These are phyloP conservation scores for Sporisorium iseilematis-ciliati DNA, from an alignment of 1,284 basidiomycete species.

Conservation along the genomic window DNA sequence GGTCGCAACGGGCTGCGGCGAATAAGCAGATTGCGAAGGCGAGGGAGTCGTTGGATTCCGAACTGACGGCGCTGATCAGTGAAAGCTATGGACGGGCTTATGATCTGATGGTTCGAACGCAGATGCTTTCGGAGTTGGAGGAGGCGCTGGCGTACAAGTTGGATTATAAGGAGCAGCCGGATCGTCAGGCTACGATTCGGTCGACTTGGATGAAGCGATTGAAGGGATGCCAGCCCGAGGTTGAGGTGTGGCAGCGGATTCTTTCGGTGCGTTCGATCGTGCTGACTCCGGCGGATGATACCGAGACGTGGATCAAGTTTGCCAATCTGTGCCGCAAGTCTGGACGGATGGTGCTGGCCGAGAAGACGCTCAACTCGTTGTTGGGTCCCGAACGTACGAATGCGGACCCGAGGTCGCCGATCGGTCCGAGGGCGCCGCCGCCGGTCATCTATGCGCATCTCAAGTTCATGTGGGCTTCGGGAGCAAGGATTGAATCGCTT, in stretches of 20 bases:
- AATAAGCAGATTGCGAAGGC: conserved; percentile 91
- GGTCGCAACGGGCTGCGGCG: conserved; percentile 93
- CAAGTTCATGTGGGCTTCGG: conserved; percentile 96
- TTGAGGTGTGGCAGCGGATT: conserved; percentile 99
- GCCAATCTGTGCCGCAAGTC: conserved; percentile 88
- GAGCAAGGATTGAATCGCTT: conserved; percentile 83
- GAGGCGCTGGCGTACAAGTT: conserved; percentile 95
- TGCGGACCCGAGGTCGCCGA: conserved; percentile 48
- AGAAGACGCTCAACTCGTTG: conserved; percentile 88
- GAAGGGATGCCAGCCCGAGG: conserved; percentile 96
- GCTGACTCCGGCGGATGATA: conserved; percentile 91
- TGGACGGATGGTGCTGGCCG: conserved; percentile 87
- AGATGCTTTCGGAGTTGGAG: conserved; percentile 98
- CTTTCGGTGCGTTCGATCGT: conserved; percentile 95
- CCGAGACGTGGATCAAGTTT: conserved; percentile 96
- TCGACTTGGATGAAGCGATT: conserved; percentile 74
- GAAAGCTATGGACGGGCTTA: conserved; percentile 97
- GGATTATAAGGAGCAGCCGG: conserved; percentile 79
- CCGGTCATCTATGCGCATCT: conserved; percentile 97
- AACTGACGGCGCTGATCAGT: conserved; percentile 90
- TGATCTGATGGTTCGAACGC: conserved; percentile 93
- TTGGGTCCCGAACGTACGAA: conserved; percentile 63
- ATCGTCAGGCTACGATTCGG: conserved; percentile 74
- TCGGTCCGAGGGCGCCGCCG: conserved; percentile 77
- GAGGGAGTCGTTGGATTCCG: conserved; percentile 91